Percentiles rank a stretch among this genome's conserved stretches.
These are phyloP conservation scores for Amaranthus palmeri DNA, from an alignment of 148 eudicot genomes.

Conservation along the genomic window DNA sequence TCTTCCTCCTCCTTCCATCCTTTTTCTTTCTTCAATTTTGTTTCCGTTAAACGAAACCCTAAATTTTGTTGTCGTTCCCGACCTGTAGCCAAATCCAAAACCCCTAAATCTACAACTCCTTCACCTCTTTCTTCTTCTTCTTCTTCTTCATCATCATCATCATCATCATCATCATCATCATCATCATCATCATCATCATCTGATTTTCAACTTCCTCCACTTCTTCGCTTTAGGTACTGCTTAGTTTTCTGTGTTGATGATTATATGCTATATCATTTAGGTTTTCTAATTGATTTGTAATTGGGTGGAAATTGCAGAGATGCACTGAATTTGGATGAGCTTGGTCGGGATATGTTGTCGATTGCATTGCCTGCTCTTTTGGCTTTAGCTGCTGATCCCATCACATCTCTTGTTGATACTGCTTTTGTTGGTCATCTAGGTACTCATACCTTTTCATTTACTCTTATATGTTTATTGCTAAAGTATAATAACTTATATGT, in stretches of 20 bases:
- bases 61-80: conserved; percentile 24
- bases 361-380: conserved; percentile 83
- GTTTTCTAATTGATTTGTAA: neutral
- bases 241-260: neutral
- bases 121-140: conserved; percentile 17
- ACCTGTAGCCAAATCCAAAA: conserved; percentile 33
- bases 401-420: conserved; percentile 79
- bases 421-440: conserved; percentile 95
- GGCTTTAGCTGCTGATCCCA: conserved; percentile 91
- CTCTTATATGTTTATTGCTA: neutral
- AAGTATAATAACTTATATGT: too few relatives aligned
- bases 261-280: too few relatives aligned
- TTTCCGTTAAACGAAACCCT: conserved; percentile 20
- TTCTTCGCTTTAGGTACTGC: conserved; percentile 36
- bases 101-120: conserved; percentile 19
- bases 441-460: conserved; percentile 10
- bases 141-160: conserved; percentile 16
- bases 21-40: neutral
- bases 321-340: conserved; percentile 51
- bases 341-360: conserved; percentile 64
- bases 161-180: too few relatives aligned
- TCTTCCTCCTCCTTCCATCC: neutral
- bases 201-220: conserved; percentile 13
- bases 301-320: conserved; percentile 28
- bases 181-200: conserved; percentile 14